Base-by-base conservation (phyloP, 176 grass and related monocot species). In the Secale cereale region DNA sequence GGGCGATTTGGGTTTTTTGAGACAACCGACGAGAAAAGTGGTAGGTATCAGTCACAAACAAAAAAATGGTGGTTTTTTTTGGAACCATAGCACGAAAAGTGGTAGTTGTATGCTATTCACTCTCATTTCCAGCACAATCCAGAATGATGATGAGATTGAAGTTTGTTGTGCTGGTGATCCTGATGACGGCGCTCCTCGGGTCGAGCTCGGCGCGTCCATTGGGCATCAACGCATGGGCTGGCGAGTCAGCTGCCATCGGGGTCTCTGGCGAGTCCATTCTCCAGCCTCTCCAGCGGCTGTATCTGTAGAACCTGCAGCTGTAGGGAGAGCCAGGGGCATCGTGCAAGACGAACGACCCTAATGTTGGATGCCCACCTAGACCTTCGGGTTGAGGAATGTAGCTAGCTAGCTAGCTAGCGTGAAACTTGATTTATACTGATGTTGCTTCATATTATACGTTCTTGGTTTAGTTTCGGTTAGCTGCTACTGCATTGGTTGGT, bases 281-380 rank as follows among this genome's bases (percentile, higher is more conserved):
- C 25, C 65, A 82, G 79, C 40, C 78, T 64, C 73, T 90, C 74
- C 57, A 74, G 40, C 78, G 54, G 9, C 23, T 86, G 14, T 90
- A 86, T 25, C 43, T 86, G 79, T 79, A 90, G 84, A 83, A 89
- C 35, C 69, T 89, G 70, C 60, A 63, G 60, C 43, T 15, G 43
- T 12, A 45, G 12, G 59, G 7, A 4, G 22, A 3, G 7, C n/a
- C 82, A 31, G 76, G 17, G 7, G 1, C 81, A 20, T 88, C 87
- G 10, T 88, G 87, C 35, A 7, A 30, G 56, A 88, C 87, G 6
- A 76, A 89, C 82, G 85, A 60, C 82, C 3, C 77, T 43, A 76
- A 81, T 61, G 70, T 27, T 68, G 69, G 77, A 12, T 89, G 87
- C 82, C 57, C 79, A 6, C 11, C 81, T 6, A 57, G 65, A 1